Evolutionary conservation across 2,329 filamentous ascomycete species (phyloP), one percentile per base, ranked within the genome.

Genomic region (Talaromyces sp.): DNA sequence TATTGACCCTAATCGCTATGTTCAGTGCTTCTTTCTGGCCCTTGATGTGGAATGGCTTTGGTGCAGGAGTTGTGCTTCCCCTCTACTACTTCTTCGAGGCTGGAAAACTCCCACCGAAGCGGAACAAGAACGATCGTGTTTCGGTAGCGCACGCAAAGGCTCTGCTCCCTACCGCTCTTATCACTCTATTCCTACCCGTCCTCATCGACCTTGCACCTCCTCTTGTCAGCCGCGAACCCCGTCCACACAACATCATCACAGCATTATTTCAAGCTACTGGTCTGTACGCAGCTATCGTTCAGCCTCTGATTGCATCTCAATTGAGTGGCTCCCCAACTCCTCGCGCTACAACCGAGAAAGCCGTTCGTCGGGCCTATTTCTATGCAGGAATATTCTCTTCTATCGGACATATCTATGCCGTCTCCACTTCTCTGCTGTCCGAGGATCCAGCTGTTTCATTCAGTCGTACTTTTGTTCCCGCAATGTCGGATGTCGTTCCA

Each of bases 401-500:
- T 2, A 56, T 39, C 18, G 52, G 52, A 25, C 52, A 56, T 18
- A 56, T 56, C 9, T 56, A 56, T n/a, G n/a, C 52, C 4, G 18
- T 56, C 2, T 39, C 35, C 21, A 21, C n/a, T 14, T 39, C 46
- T n/a, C 14, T 50, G 11, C 18, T 50, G 46, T 50, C 46, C 7
- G 8, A 31, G 16, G 46, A 50, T 11, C 52, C 52, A 14, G 52
- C 52, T 23, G 52, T 56, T 14, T 37, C 52, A 14, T 37, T 23
- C 18, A 37, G 35, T 12, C n/a, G 35, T 6, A 39, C 35, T 11
- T 39, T 37, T 11, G 12, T 56, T 2, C 52, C 52, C 21, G n/a
- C 52, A 23, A 35, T 39, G 35, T 56, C 52, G n/a, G 52, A 56
- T 28, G 52, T 56, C n/a, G 52, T 56, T 35, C 52, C 52, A 35